Base-by-base conservation (phyloP, 1,284 basidiomycete genomes). In the Kwoniella shivajii region DNA sequence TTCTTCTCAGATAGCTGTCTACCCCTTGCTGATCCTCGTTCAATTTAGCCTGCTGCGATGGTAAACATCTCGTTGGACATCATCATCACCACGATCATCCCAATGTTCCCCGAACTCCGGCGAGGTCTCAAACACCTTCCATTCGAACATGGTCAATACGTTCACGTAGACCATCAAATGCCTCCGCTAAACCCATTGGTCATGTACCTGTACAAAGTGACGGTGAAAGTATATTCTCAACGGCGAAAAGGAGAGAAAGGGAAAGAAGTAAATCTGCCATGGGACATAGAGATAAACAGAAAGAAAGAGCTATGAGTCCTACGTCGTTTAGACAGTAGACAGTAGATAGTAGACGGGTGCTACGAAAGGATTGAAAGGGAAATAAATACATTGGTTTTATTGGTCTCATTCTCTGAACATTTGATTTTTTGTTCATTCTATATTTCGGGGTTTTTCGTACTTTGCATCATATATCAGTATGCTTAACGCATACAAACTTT, bases 31-130 rank as follows among this genome's bases (percentile, higher is more conserved):
- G 7, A 37, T 6, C 16, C 3, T 22, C 9, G 29, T 50, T n/a
- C 13, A 20, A 3, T 9, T 7, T 57, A 48, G 92, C 92, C 1
- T 97, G 93, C 76, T 97, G 93, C 70, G 91, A 94, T 74, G 95
- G 95, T 26, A 67, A 84, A 82, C 95, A 99, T 77, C 80, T 83
- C 49, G 80, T 84, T 26, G 79, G 81, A 14, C 89, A 88, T 18
- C 61, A 68, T 46, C 67, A 84, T 44, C 82, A 84, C 50, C 83
- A 86, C 55, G 84, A 85, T 49, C 55, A 51, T 83, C 85, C 50
- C 44, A 65, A 59, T 42, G 55, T 60, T 30, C 54, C 56, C 38
- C 61, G 45, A 6, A 68, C 69, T 11, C 68, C 68, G 1, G 48
- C 56, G 30, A 60, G 71, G 38, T 53, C 67, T 2, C 59, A 63